Percentiles rank a stretch among this genome's conserved stretches.
These are phyloP conservation scores for Magnolia changhungtana DNA, from an alignment of 164 flowering plant genomes.

Conservation along the genomic window DNA sequence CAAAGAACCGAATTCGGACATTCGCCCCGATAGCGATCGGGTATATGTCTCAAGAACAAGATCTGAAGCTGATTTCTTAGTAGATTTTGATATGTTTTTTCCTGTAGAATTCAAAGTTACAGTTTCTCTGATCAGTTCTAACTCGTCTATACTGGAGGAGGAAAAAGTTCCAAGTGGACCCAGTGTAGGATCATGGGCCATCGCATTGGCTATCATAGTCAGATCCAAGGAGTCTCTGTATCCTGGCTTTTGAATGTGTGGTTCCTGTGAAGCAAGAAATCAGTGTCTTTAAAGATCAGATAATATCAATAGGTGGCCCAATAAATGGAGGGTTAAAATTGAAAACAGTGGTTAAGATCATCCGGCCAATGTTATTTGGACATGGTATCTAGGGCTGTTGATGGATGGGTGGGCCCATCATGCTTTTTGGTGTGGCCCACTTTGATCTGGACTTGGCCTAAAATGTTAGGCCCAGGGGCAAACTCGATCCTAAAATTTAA, in stretches of 20 bases:
- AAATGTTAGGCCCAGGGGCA: too few relatives aligned
- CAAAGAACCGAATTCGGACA: conserved; percentile 13
- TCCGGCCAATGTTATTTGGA: too few relatives aligned
- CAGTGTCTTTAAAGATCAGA: too few relatives aligned
- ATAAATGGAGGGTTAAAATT: too few relatives aligned
- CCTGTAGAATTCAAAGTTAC: conserved; percentile 5
- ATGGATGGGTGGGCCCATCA: too few relatives aligned
- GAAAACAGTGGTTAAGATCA: too few relatives aligned
- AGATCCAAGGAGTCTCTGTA: conserved; percentile 6
- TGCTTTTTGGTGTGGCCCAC: too few relatives aligned
- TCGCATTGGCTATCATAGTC: background rate
- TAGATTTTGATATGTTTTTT: background rate
- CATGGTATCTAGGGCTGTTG: too few relatives aligned
- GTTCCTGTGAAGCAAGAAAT: conserved; percentile 24
- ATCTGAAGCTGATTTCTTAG: conserved; percentile 24
- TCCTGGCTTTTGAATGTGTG: conserved; percentile 29
- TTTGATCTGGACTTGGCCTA: too few relatives aligned
- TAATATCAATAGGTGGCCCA: too few relatives aligned
- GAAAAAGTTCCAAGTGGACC: conserved; percentile 20
- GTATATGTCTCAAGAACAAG: conserved; percentile 23
- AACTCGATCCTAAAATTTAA: too few relatives aligned
- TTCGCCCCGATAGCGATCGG: conserved; percentile 19
- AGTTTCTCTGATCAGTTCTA: conserved; percentile 3
- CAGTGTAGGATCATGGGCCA: conserved; percentile 12
- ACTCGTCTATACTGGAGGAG: conserved; percentile 25